These are phyloP conservation scores for Limtongia smithiae DNA, from an alignment of 805 yeast species.

Conservation along the genomic window DNA sequence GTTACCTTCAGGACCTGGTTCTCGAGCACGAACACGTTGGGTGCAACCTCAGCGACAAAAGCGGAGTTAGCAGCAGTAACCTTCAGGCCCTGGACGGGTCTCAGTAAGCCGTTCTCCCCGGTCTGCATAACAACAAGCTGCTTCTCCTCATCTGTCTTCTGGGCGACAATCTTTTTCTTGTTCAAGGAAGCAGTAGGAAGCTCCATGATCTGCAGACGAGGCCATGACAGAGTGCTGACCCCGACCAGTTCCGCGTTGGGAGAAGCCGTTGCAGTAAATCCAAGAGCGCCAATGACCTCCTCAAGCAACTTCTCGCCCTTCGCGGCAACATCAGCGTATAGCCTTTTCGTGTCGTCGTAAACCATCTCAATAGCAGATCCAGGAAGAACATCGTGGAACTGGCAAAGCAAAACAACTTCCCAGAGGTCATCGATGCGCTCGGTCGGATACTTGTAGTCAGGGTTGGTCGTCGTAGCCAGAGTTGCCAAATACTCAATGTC, in stretches of 20 bases:
- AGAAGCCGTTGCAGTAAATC: constrained; percentile 27
- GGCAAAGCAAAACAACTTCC: constrained; percentile 87
- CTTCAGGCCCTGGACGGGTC: constrained; percentile 17
- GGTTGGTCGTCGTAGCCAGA: constrained; percentile 56
- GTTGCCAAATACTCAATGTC: constrained; percentile 85
- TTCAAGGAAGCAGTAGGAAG: constrained; percentile 3
- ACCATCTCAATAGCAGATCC: constrained; percentile 95
- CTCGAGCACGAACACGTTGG: constrained; percentile 48
- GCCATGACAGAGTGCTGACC: constrained; percentile 31
- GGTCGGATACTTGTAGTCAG: constrained; percentile 66
- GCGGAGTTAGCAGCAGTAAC: constrained; percentile 36
- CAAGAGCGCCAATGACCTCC: constrained; percentile 49
- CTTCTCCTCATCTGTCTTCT: constrained; percentile 9
- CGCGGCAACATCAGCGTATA: constrained; percentile 57
- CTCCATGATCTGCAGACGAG: constrained; percentile 19
- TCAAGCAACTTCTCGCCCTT: constrained; percentile 52
- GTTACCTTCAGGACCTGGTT: constrained; percentile 61
- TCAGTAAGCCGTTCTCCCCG: constrained; percentile 17
- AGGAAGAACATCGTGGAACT: constrained; percentile 97
- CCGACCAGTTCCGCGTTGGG: constrained; percentile 26
- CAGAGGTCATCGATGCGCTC: constrained; percentile 66
- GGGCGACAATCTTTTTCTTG: constrained; percentile 8
- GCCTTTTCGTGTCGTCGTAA: constrained; percentile 83
- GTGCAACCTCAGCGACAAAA: constrained; percentile 42
- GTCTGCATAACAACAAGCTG: constrained; percentile 26